Base-by-base conservation (phyloP, 495 filamentous ascomycete species). In the Podospora pseudoanserina region DNA sequence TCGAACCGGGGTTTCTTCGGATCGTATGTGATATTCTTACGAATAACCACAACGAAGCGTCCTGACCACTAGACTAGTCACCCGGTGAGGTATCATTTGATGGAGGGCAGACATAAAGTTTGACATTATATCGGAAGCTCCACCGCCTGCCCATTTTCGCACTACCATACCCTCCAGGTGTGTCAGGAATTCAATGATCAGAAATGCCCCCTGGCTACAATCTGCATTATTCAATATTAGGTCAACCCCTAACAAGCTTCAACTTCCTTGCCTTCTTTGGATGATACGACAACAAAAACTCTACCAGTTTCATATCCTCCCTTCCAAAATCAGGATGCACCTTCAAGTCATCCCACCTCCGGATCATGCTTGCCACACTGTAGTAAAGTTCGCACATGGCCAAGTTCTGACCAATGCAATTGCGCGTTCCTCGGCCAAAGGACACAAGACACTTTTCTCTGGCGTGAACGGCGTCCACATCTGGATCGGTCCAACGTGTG, bases 391-490 rank as follows among this genome's bases (percentile, higher is more conserved):
- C 85, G 0, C 83, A 87, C 73, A 88, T 76, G 15, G 86, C 87
- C 69, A 87, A 87, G 65, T 83, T 81, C 74, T 83, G 81, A 6
- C 83, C 83, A 20, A 79, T 74, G 34, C 80, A 88, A 26, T 84
- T 83, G 7, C 84, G 73, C 30, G 85, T 84, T 0, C 87, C 86
- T n/a, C 87, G 86, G 68, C 85, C 86, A 71, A 89, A 89, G 0
- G 87, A 19, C 20, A 84, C 71, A 18, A 86, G 69, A 66, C 79
- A 83, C 65, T 73, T 73, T 7, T 79, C 72, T 13, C 77, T 68
- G 2, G 74, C 70, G 7, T 73, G 70, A 5, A 71, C 64, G 1
- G 34, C 70, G 5, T 83, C 80, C 18, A 44, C 2, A 23, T 57
- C n/a, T 5, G 34, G n/a, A n/a, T 75, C 68, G 18, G 86, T 64